Base-by-base conservation (phyloP, 2,329 filamentous ascomycete species). In the Diaporthe citri region DNA sequence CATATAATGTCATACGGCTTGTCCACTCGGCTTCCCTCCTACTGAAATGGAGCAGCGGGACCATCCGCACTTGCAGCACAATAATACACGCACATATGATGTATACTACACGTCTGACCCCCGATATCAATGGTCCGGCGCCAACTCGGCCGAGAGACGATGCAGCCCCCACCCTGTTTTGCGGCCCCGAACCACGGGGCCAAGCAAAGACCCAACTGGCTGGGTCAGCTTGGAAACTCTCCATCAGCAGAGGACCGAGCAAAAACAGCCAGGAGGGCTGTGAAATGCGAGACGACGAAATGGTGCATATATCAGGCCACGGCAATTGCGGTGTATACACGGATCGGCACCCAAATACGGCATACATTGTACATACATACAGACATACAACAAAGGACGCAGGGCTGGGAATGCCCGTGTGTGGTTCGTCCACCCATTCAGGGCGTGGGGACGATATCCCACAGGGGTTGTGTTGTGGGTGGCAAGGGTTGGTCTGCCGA, bases 71-170 rank as follows among this genome's bases (percentile, higher is more conserved):
- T 25, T 10, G 48, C 48, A 51, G 22, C 48, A 51, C 22, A 4
- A 51, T 51, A 13, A 51, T 25, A n/a, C 4, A 25, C 17, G 25
- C n/a, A 17, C 8, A 28, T 15, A 7, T 55, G 20, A 31, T 55
- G 15, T 31, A 55, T 10, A 31, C 12, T 31, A 10, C 25, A 48
- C 43, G 22, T 48, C 25, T 28, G 28, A 12, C 25, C 13, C 25
- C 52, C 28, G 20, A 17, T 17, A 55, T 55, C 3, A 17, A 17
- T 15, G 55, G 17, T 36, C 55, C 28, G 3, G 31, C 55, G 13
- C 34, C 36, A 41, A 25, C 57, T 60, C 57, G 57, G 57, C 57
- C 57, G 57, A 60, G 57, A n/a, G 57, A n/a, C 36, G 28, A 22
- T 8, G 22, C 34, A 28, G 3, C 10, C 46, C 17, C 22, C 56